Conservation (phyloP, 2,329 filamentous ascomycete genomes). For the Trichoderma sp. region DNA sequence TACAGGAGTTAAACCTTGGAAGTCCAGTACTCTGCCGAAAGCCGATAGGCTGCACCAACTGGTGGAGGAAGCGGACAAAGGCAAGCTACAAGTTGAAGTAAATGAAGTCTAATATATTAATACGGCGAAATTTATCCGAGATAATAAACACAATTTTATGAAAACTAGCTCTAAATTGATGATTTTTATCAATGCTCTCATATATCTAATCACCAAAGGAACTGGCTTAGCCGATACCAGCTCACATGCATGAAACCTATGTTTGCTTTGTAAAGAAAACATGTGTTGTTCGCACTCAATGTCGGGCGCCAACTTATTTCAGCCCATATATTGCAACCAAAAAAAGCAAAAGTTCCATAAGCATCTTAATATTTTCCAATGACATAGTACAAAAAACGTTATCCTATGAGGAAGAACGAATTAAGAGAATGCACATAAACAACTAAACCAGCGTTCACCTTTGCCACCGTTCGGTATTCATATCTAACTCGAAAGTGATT, state of each 20-base stretch:
- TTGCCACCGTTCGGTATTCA: too few relatives aligned
- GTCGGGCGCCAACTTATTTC: neutral
- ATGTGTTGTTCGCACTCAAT: neutral
- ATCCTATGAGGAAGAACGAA: too few relatives aligned
- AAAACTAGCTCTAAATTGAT: neutral
- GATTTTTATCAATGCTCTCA: neutral
- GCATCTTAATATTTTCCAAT: too few relatives aligned
- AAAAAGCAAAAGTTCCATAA: too few relatives aligned
- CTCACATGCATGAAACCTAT: neutral
- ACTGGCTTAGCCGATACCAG: neutral
- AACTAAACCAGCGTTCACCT: too few relatives aligned
- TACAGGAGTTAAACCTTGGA: slow-evolving; percentile 1
- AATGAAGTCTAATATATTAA: neutral
- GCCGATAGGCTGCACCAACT: neutral
- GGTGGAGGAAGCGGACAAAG: neutral
- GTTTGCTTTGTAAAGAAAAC: neutral
- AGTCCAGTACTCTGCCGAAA: neutral
- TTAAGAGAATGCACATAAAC: too few relatives aligned
- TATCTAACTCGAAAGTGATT: too few relatives aligned
- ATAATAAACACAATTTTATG: too few relatives aligned
- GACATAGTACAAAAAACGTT: too few relatives aligned
- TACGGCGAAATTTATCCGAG: neutral
- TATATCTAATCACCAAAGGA: neutral
- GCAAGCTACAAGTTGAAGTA: neutral
- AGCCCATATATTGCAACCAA: neutral